phyloP scores from a whole-genome alignment of 1,284 basidiomycete genomes.

The Cutaneotrichosporon cutaneum region DNA sequence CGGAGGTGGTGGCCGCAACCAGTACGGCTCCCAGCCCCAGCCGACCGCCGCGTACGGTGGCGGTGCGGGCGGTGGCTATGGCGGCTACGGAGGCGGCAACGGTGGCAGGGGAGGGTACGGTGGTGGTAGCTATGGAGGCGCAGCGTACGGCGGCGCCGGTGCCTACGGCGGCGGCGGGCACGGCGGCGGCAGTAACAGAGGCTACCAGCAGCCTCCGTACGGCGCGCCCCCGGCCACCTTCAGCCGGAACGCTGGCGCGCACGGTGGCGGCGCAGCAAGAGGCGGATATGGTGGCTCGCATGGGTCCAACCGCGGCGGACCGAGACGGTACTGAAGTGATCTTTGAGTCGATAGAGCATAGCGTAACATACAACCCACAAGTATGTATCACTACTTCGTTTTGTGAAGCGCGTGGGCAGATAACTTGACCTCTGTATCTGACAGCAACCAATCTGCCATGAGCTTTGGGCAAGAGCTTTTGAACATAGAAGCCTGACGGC shows the following conservation, averaged over 20 bases:
- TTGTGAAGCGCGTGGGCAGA: neutral
- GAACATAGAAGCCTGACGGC: too few species aligned
- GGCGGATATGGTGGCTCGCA: conserved; percentile 5
- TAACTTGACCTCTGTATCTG: too few species aligned
- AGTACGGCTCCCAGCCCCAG: conserved; percentile 14
- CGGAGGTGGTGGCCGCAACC: conserved; percentile 18
- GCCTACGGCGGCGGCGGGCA: conserved; percentile 31
- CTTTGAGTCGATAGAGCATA: neutral
- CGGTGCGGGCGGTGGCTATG: conserved; percentile 13
- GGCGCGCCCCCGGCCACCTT: conserved; percentile 3
- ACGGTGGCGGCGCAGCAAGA: conserved; percentile 6
- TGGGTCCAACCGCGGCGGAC: neutral
- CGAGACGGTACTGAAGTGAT: neutral
- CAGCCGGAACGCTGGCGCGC: conserved; percentile 7
- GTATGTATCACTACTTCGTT: conserved; percentile 8
- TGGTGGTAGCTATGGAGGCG: conserved; percentile 4
- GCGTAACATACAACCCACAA: neutral
- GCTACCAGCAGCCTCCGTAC: conserved; percentile 13
- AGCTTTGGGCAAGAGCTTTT: too few species aligned
- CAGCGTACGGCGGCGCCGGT: neutral
- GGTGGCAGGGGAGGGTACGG: conserved; percentile 1
- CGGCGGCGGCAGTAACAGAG: conserved; percentile 49
- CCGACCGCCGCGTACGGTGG: conserved; percentile 13
- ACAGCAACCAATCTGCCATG: too few species aligned
- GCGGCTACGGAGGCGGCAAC: neutral